Percentiles rank a stretch among this genome's conserved stretches.
Conservation (phyloP, 108 stramenopile genomes). For the Stephanodiscus triporus region DNA sequence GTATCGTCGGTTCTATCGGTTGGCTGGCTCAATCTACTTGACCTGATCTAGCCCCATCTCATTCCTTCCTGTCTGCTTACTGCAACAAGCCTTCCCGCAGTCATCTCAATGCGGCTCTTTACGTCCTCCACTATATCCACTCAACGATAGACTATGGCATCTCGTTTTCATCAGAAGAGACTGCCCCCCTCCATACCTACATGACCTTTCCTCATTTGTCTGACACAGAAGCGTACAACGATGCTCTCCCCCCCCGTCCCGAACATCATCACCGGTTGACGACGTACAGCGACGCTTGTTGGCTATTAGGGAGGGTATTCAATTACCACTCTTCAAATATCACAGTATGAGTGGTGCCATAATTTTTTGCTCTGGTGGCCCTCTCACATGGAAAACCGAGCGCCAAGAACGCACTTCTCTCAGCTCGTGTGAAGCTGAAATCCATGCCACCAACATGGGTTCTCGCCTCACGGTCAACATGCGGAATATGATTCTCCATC, state of each 20-base stretch:
- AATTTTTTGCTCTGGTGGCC: neutral
- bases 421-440: neutral
- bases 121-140: slow-evolving; percentile 22
- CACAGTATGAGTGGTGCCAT: neutral
- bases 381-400: neutral
- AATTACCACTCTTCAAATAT: neutral
- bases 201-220: neutral
- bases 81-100: neutral
- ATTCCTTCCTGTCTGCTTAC: slow-evolving; percentile 17
- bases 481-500: neutral
- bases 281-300: neutral
- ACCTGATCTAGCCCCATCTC: slow-evolving; percentile 10
- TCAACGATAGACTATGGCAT: slow-evolving; percentile 30
- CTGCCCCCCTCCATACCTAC: no score
- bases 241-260: neutral
- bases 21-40: slow-evolving; percentile 13
- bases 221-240: neutral
- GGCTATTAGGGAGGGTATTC: neutral
- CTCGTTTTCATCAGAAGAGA: neutral
- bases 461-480: neutral
- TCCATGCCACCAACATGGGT: neutral
- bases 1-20: slow-evolving; percentile 11
- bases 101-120: slow-evolving; percentile 16
- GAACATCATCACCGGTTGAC: neutral
- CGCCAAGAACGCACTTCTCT: neutral